A percentile compares a stretch with the other conserved stretches of the same genome.
These are phyloP conservation scores for Podila epigama DNA, from an alignment of 192 early-diverging fungal genomes.

Conservation along the genomic window DNA sequence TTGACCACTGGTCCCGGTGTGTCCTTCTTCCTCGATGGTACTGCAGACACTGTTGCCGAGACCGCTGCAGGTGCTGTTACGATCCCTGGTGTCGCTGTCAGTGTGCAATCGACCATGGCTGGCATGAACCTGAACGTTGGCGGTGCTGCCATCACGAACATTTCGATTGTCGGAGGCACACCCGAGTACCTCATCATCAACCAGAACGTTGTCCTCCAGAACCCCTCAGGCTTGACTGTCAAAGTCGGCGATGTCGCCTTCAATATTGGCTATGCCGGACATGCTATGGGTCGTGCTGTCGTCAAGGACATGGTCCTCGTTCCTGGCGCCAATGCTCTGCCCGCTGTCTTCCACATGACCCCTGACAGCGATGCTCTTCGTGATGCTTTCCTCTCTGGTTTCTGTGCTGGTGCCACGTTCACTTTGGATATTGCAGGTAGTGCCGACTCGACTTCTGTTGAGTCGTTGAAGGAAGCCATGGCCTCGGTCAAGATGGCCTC, in stretches of 20 bases:
- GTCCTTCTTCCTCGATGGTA: slow-evolving; percentile 57
- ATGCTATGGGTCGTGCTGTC: slow-evolving; percentile 49
- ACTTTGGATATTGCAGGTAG: slow-evolving; percentile 53
- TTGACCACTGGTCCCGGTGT: slow-evolving; percentile 56
- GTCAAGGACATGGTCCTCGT: slow-evolving; percentile 51
- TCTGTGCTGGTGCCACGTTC: slow-evolving; percentile 46
- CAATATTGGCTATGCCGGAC: slow-evolving; percentile 42
- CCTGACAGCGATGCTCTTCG: slow-evolving; percentile 24
- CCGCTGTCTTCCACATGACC: slow-evolving; percentile 51
- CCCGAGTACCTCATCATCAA: slow-evolving; percentile 52
- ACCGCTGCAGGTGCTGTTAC: slow-evolving; percentile 65
- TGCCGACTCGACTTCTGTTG: slow-evolving; percentile 50
- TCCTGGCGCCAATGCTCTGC: slow-evolving; percentile 57
- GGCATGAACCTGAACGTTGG: slow-evolving; percentile 64
- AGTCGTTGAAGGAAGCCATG: slow-evolving; percentile 54
- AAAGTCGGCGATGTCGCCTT: slow-evolving; percentile 56
- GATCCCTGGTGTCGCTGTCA: slow-evolving; percentile 60
- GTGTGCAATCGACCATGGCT: slow-evolving; percentile 52
- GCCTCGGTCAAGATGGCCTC: slow-evolving; percentile 53
- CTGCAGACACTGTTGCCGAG: slow-evolving; percentile 56
- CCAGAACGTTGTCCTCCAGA: slow-evolving; percentile 53
- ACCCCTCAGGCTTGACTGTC: slow-evolving; percentile 62
- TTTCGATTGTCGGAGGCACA: slow-evolving; percentile 62
- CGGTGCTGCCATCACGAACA: slow-evolving; percentile 55
- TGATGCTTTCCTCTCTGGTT: slow-evolving; percentile 54